These are phyloP conservation scores for Aureobasidium uvarum DNA, from an alignment of 2,329 filamentous ascomycete species.

Conservation along the genomic window DNA sequence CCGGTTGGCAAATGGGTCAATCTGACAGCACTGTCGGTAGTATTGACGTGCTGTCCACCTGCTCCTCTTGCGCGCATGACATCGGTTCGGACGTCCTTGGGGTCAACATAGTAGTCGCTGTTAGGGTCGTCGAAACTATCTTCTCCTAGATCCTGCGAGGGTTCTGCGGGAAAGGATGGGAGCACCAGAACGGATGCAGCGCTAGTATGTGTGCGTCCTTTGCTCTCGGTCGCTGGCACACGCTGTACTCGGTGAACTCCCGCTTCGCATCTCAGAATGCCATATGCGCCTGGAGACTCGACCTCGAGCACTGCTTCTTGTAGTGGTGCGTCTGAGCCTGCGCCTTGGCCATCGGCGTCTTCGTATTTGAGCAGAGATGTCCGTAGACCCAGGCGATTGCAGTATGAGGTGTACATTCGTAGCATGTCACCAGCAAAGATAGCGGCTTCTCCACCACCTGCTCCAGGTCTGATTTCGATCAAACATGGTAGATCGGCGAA, in stretches of 20 bases:
- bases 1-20: constrained; percentile 88
- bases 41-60: constrained; percentile 97
- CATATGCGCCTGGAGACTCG: constrained; percentile 73
- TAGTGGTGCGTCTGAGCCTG: constrained; percentile 64
- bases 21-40: constrained; percentile 92
- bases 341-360: constrained; percentile 60
- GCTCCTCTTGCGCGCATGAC: constrained; percentile 91
- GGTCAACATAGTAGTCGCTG: constrained; percentile 87
- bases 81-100: constrained; percentile 76
- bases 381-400: constrained; percentile 65
- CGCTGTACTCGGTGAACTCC: constrained; percentile 95
- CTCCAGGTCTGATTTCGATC: constrained; percentile 86
- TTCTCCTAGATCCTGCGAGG: constrained; percentile 52
- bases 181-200: constrained; percentile 90
- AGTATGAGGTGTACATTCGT: constrained; percentile 85
- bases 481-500: constrained; percentile 89
- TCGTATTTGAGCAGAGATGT: constrained; percentile 76
- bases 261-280: constrained; percentile 77
- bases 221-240: constrained; percentile 85
- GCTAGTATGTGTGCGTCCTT: constrained; percentile 89
- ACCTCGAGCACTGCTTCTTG: constrained; percentile 88
- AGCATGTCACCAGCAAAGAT: constrained; percentile 86
- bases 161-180: constrained; percentile 68
- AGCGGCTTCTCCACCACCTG: constrained; percentile 85
- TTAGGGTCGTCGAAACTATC: constrained; percentile 74